Percentiles rank a stretch among this genome's conserved stretches.
phyloP scores from a whole-genome alignment of 75 land plant species.

The Adiantum capillusveneris region DNA sequence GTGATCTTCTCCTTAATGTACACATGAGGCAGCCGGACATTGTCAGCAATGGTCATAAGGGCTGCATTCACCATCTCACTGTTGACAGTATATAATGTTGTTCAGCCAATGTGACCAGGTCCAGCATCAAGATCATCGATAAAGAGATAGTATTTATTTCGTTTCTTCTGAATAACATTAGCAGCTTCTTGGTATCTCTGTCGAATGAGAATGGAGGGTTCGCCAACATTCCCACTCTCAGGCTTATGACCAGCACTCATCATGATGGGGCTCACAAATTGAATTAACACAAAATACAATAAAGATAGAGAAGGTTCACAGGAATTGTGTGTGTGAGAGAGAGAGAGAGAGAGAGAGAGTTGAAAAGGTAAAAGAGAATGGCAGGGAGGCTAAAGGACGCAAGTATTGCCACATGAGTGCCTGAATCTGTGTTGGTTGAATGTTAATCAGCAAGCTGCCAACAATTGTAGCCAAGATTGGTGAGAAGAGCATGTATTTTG shows the following conservation, averaged over 20 bases:
- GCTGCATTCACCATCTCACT: slow-evolving; percentile 97
- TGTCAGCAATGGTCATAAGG: slow-evolving; percentile 96
- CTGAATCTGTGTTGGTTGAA: too few species aligned
- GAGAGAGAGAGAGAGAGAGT: too few species aligned
- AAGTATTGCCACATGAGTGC: too few species aligned
- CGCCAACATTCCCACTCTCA: slow-evolving; percentile 90
- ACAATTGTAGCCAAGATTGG: too few species aligned
- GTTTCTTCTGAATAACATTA: slow-evolving; percentile 70
- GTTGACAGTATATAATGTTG: slow-evolving; percentile 94
- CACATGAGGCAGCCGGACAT: slow-evolving; percentile 82
- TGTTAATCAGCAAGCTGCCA: too few species aligned
- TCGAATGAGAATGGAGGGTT: slow-evolving; percentile 84
- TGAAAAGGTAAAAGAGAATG: too few species aligned
- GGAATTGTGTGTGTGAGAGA: too few species aligned
- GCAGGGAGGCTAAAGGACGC: too few species aligned
- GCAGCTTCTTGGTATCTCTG: slow-evolving; percentile 92
- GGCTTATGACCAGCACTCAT: too few species aligned
- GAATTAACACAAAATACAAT: too few species aligned
- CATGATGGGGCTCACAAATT: slow-evolving; percentile 45
- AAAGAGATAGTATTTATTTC: slow-evolving; percentile 86
- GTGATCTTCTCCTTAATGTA: slow-evolving; percentile 88
- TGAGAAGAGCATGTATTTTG: too few species aligned
- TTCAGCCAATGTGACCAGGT: slow-evolving; percentile 76
- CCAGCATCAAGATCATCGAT: slow-evolving; percentile 96
- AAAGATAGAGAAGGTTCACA: too few species aligned